These are phyloP conservation scores for Capronia epimyces DNA, from an alignment of 2,329 filamentous ascomycete genomes.

Conservation along the genomic window DNA sequence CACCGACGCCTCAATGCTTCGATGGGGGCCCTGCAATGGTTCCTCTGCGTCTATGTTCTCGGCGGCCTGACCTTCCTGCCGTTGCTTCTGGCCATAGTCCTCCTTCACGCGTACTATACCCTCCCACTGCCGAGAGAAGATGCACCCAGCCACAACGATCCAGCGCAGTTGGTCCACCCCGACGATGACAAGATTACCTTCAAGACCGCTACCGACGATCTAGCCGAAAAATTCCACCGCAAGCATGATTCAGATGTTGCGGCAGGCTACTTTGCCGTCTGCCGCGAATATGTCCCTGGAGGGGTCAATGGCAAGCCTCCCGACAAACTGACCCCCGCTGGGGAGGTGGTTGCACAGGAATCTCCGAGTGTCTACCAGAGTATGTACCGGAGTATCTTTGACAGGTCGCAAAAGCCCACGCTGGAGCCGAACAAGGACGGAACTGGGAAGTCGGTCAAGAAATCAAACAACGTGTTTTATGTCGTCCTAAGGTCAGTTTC, in stretches of 20 bases:
- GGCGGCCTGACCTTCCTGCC: slow-evolving; percentile 87
- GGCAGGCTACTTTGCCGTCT: slow-evolving; percentile 91
- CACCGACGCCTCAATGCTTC: slow-evolving; percentile 11
- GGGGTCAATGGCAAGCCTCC: slow-evolving; percentile 90
- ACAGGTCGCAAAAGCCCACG: slow-evolving; percentile 60
- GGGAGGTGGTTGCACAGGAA: slow-evolving; percentile 68
- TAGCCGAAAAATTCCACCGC: slow-evolving; percentile 58
- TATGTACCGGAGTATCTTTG: slow-evolving; percentile 96
- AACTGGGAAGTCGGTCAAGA: slow-evolving; percentile 42
- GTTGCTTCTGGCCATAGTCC: slow-evolving; percentile 55
- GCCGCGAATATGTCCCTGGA: slow-evolving; percentile 83
- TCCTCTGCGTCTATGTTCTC: slow-evolving; percentile 72
- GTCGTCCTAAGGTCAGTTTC: slow-evolving; percentile 70
- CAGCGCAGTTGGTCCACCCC: slow-evolving; percentile 42
- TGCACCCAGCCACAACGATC: slow-evolving; percentile 32
- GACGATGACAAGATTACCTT: slow-evolving; percentile 62
- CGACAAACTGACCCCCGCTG: slow-evolving; percentile 74
- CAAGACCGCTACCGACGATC: slow-evolving; percentile 54
- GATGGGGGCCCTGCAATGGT: slow-evolving; percentile 34
- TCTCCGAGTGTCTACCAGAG: slow-evolving; percentile 95
- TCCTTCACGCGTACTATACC: slow-evolving; percentile 64
- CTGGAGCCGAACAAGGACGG: slow-evolving; percentile 49
- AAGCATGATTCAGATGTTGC: slow-evolving; percentile 69
- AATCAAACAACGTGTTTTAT: slow-evolving; percentile 83
- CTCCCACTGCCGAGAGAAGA: slow-evolving; percentile 46